Conservation (phyloP, 345 rosid genomes). For the Excoecaria agallocha region DNA sequence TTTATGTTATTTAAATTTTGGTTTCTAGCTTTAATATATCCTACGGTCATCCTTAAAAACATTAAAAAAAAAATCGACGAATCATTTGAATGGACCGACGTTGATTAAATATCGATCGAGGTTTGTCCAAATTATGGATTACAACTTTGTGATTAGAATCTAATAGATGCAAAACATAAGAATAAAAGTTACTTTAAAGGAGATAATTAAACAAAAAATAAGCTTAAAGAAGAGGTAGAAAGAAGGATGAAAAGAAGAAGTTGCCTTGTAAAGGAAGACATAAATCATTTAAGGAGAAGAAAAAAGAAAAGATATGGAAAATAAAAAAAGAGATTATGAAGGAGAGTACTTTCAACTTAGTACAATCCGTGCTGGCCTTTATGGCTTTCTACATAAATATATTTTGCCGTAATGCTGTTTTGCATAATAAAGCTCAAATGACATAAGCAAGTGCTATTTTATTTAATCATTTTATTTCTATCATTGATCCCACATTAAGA, state of each 20-base stretch:
- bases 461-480: too few species aligned
- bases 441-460: background rate
- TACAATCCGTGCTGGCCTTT: constrained; percentile 19
- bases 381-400: background rate
- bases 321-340: background rate
- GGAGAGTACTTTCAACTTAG: background rate
- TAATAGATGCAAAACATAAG: too few species aligned
- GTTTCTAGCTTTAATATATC: too few species aligned
- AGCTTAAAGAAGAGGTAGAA: too few species aligned
- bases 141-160: too few species aligned
- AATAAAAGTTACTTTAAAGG: too few species aligned
- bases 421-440: background rate
- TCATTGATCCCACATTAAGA: background rate
- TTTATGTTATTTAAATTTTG: too few species aligned
- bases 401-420: background rate
- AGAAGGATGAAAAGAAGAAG: background rate
- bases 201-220: background rate
- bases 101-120: too few species aligned
- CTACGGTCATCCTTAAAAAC: too few species aligned
- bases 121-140: too few species aligned
- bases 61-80: too few species aligned
- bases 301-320: constrained; percentile 1
- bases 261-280: background rate
- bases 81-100: too few species aligned
- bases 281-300: background rate